A percentile compares a stretch with the other conserved stretches of the same genome.
These are phyloP conservation scores for Trichosporon inkin DNA, from an alignment of 1,284 basidiomycete species.

Conservation along the genomic window DNA sequence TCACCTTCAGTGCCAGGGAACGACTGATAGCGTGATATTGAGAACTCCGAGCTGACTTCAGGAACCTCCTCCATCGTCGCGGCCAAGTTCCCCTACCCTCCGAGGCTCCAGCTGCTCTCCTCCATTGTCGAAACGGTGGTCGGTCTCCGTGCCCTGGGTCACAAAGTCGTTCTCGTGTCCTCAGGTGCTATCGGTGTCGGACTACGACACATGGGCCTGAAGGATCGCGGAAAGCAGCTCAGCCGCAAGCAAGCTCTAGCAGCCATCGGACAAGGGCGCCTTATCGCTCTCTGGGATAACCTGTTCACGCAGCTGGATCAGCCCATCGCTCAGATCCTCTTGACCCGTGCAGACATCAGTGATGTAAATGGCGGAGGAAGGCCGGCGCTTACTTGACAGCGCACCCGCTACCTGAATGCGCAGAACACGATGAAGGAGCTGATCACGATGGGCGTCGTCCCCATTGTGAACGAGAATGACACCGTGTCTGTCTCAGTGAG, in stretches of 20 bases:
- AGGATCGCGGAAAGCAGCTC: constrained; percentile 73
- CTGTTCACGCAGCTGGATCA: constrained; percentile 89
- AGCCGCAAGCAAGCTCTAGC: constrained; percentile 94
- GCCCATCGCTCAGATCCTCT: constrained; percentile 88
- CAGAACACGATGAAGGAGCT: constrained; percentile 88
- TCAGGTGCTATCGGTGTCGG: constrained; percentile 97
- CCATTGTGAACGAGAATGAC: constrained; percentile 97
- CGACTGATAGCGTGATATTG: neutral
- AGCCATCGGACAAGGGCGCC: constrained; percentile 90
- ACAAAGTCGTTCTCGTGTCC: constrained; percentile 91
- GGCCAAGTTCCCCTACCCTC: constrained; percentile 75
- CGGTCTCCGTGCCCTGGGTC: constrained; percentile 69
- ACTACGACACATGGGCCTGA: constrained; percentile 81
- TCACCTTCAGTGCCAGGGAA: neutral
- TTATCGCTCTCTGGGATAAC: constrained; percentile 96
- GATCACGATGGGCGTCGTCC: constrained; percentile 78
- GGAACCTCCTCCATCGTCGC: constrained; percentile 93
- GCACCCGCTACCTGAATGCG: constrained; percentile 88
- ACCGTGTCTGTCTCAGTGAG: constrained; percentile 88
- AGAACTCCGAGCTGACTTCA: constrained; percentile 40
- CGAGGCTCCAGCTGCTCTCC: constrained; percentile 83
- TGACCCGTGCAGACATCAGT: constrained; percentile 93
- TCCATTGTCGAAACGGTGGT: constrained; percentile 89
- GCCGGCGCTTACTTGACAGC: constrained; percentile 53
- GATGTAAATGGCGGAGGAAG: constrained; percentile 62